phyloP scores from a whole-genome alignment of 495 filamentous ascomycete species.

The Cenococcum geophilum region DNA sequence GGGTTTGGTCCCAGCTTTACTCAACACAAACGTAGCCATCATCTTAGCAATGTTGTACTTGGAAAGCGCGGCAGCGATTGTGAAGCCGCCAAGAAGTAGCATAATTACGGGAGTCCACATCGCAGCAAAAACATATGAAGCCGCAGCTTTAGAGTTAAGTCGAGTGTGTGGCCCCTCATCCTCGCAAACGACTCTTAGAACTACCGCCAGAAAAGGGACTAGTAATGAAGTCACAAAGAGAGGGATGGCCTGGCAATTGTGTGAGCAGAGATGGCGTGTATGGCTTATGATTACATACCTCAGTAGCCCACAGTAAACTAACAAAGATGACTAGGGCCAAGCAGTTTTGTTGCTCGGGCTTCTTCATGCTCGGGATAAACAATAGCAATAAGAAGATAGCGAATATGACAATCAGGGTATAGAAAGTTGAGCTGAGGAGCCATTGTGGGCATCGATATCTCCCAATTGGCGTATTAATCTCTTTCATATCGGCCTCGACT shows the following conservation, averaged over 20 bases:
- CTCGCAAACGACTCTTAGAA: constrained; percentile 74
- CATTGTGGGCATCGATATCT: constrained; percentile 68
- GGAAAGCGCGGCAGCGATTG: constrained; percentile 87
- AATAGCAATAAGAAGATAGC: constrained; percentile 67
- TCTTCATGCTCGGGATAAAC: constrained; percentile 68
- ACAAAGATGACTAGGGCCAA: constrained; percentile 90
- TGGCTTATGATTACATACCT: constrained; percentile 49
- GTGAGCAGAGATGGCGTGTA: constrained; percentile 17
- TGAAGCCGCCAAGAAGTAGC: constrained; percentile 94
- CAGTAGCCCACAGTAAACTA: constrained; percentile 92
- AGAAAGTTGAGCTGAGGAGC: constrained; percentile 76
- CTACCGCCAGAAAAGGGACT: constrained; percentile 87
- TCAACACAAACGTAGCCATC: constrained; percentile 94
- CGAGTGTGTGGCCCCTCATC: constrained; percentile 64
- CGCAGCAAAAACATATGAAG: constrained; percentile 74
- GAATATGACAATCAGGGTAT: constrained; percentile 64
- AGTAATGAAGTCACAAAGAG: constrained; percentile 93
- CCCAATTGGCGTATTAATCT: constrained; percentile 76
- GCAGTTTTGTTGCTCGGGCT: constrained; percentile 89
- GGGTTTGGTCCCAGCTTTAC: constrained; percentile 88
- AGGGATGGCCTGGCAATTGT: constrained; percentile 67
- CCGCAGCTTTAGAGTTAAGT: constrained; percentile 66
- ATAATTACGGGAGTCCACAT: constrained; percentile 99
- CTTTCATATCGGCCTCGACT: constrained; percentile 51
- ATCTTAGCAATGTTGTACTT: constrained; percentile 97